Base-by-base conservation (phyloP, 495 filamentous ascomycete species). In the Penicillium nucicola region DNA sequence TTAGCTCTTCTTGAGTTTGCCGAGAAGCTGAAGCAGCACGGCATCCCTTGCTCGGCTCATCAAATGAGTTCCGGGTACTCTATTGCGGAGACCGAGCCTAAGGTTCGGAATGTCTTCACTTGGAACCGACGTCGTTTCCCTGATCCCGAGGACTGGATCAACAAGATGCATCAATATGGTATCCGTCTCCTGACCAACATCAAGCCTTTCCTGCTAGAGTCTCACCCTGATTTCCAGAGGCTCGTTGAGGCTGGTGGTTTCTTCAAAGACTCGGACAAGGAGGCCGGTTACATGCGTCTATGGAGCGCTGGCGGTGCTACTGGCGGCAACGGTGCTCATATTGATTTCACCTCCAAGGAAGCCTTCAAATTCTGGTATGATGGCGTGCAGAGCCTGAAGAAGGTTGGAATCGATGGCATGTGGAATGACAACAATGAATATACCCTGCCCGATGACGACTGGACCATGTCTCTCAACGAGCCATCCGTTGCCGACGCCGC, bases 371-470 rank as follows among this genome's bases (percentile, higher is more conserved):
- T 82, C 79, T 88, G 85, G 85, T 84, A 80, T 52, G 68, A 84
- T 14, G 83, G 84, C 6, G 77, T 84, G 10, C 73, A 80, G 48
- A 76, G 69, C 36, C 72, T 88, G 34, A 80, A 81, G 45, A 69
- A 77, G 22, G 67, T 72, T 15, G 84, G 84, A 14, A 82, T 88
- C 48, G 84, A 87, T 52, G 82, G 75, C 25, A 86, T 87, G 66
- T 88, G 85, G 85, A 88, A 86, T 53, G 85, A 88, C 64, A 88
- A 88, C 66, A 86, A 87, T 59, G 85, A 88, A 66, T 87, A 85
- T 61, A 84, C 81, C 5, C 73, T 84, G 3, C 81, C 83, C 0
- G 71, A 77, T 57, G 85, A 88, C 45, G 73, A 79, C 45, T 87
- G 84, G 83, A 62, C 76, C 45, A 70, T 79, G 34, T 78, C 79